phyloP scores from a whole-genome alignment of 257 asterid genomes.

The Schizonepeta tenuifolia region DNA sequence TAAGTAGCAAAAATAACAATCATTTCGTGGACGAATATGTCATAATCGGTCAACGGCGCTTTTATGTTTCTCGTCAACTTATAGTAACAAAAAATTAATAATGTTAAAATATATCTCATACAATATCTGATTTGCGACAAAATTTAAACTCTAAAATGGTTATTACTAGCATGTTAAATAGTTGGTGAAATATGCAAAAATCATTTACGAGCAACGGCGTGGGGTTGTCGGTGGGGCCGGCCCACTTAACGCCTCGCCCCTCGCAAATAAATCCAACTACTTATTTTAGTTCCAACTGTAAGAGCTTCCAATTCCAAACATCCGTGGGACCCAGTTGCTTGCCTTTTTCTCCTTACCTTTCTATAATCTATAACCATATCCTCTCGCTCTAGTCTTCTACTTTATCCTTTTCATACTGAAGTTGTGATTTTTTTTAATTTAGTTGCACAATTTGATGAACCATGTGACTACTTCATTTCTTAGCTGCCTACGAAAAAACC shows the following conservation, averaged over 20 bases:
- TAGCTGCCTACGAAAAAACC: not conserved
- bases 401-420: not conserved
- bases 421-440: not conserved
- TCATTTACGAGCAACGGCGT: not conserved
- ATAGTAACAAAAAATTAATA: too few relatives aligned
- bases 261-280: slow-evolving; percentile 23
- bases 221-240: slow-evolving; percentile 19
- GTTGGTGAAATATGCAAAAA: not conserved
- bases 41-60: too few relatives aligned
- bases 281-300: slow-evolving; percentile 26
- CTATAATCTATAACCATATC: not conserved
- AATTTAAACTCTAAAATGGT: too few relatives aligned
- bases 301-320: slow-evolving; percentile 30
- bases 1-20: too few relatives aligned
- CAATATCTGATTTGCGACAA: too few relatives aligned
- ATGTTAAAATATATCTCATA: too few relatives aligned
- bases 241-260: slow-evolving; percentile 5
- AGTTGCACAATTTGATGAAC: slow-evolving; percentile 6
- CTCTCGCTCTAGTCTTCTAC: not conserved
- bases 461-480: not conserved
- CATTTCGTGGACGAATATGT: too few relatives aligned
- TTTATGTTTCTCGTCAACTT: too few relatives aligned
- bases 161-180: too few relatives aligned
- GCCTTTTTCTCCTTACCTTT: not conserved
- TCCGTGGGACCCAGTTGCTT: slow-evolving; percentile 5